Base-by-base conservation (phyloP, 2,329 filamentous ascomycete genomes). In the Epichloe brachyelytri region DNA sequence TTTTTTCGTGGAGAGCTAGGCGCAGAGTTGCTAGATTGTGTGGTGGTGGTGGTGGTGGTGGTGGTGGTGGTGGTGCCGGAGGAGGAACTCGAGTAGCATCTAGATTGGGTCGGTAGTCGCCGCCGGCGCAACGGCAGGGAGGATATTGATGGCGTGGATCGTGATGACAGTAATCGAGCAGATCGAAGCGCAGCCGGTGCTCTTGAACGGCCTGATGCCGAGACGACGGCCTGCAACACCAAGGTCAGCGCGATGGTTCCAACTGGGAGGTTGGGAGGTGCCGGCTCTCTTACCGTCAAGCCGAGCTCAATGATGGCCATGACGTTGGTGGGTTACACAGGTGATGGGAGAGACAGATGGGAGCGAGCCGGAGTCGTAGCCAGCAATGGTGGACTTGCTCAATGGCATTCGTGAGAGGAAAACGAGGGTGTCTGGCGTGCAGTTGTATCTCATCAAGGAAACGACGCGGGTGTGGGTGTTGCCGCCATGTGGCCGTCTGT, bases 141-240 rank as follows among this genome's bases (percentile, higher is more conserved):
- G 34, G 50, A 46, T 48, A 47, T 56, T 43, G 52, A 34, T 0
- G 50, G 40, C 20, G 43, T 30, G 46, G 50, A 17, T 53, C 50
- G 38, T 39, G 50, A 46, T 46, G 50, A 43, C 49, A 57, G 30
- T 43, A 52, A 15, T 48, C 46, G 57, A 51, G 44, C 40, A 30
- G 47, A 51, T 50, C 55, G 58, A 26, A 62, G 51, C 48, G 55
- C 50, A 50, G 59, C 49, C 22, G 58, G 51, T 51, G 58, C 54
- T 19, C 53, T 45, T 17, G 55, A 40, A 33, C 57, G 56, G 41
- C 46, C 46, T 22, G 51, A 51, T 38, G 55, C 56, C 51, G 57
- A 47, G 19, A 38, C 40, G 19, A 34, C 40, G 40, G 46, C 45
- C 54, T 54, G 15, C 11, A 20, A 26, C 11, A 11, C 5, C 26